These are phyloP conservation scores for Aspergillus homomorphus DNA, from an alignment of 495 filamentous ascomycete species.

Conservation along the genomic window DNA sequence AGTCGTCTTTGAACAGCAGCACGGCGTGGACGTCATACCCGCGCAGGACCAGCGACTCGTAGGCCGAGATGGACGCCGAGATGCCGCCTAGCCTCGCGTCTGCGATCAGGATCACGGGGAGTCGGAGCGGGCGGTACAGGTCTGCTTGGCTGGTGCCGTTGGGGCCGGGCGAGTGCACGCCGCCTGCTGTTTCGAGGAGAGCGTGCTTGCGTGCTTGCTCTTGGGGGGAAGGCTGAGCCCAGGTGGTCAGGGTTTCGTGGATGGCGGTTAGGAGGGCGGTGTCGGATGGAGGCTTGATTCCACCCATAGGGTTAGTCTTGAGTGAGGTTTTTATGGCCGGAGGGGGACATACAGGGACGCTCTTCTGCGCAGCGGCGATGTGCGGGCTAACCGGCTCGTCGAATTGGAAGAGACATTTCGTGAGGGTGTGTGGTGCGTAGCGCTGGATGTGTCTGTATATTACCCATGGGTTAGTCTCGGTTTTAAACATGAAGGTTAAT, in stretches of 20 bases:
- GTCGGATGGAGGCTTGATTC: conserved; percentile 42
- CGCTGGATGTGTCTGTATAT: conserved; percentile 55
- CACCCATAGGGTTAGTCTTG: conserved; percentile 8
- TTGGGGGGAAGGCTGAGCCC: conserved; percentile 36
- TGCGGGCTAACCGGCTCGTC: conserved; percentile 70
- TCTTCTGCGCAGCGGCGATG: conserved; percentile 53
- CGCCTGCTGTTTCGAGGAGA: conserved; percentile 74
- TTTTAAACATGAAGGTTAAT: no score
- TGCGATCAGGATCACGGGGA: conserved; percentile 69
- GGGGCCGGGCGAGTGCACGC: conserved; percentile 69
- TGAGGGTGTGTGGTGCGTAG: conserved; percentile 49
- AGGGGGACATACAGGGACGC: conserved; percentile 18
- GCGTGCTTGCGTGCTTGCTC: no score
- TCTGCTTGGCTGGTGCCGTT: conserved; percentile 74
- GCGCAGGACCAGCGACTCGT: conserved; percentile 66
- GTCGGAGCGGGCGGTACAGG: conserved; percentile 63
- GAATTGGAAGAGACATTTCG: conserved; percentile 66
- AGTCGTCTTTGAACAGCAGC: conserved; percentile 57
- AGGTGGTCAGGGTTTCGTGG: conserved; percentile 42
- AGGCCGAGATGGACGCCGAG: conserved; percentile 69
- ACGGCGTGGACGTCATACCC: conserved; percentile 71
- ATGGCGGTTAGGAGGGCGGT: conserved; percentile 46
- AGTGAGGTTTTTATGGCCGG: neutral
- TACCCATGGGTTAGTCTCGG: no score
- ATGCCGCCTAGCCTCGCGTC: conserved; percentile 73